These are phyloP conservation scores for Pilatotrama ljubarskyi DNA, from an alignment of 768 basidiomycete genomes.

Conservation along the genomic window DNA sequence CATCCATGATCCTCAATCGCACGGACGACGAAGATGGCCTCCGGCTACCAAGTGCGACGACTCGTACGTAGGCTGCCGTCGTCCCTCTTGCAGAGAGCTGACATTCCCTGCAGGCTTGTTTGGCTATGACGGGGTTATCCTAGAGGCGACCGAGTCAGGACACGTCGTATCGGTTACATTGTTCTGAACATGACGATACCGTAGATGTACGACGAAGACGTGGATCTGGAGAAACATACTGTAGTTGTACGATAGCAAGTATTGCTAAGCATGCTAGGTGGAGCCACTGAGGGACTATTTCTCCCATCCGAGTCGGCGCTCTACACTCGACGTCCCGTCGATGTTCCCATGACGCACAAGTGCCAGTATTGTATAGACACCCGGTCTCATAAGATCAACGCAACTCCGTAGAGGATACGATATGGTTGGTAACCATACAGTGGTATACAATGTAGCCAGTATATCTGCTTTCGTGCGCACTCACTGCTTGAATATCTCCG, in stretches of 20 bases:
- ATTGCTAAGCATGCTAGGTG: too few species aligned
- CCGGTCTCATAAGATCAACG: too few species aligned
- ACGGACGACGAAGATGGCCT: slow-evolving; percentile 75
- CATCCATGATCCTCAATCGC: slow-evolving; percentile 79
- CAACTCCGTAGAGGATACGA: too few species aligned
- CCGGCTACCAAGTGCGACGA: slow-evolving; percentile 65
- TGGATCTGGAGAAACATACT: neutral
- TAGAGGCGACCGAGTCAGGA: slow-evolving; percentile 77
- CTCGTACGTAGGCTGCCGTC: slow-evolving; percentile 48
- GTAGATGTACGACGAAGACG: neutral
- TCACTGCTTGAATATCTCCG: slow-evolving; percentile 61
- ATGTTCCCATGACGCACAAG: too few species aligned
- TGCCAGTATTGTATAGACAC: neutral
- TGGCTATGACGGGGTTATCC: slow-evolving; percentile 79
- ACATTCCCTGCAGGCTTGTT: slow-evolving; percentile 46
- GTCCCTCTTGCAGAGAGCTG: neutral
- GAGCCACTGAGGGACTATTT: too few species aligned
- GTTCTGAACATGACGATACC: slow-evolving; percentile 36
- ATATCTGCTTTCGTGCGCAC: neutral
- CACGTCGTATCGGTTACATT: slow-evolving; percentile 75
- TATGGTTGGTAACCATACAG: neutral
- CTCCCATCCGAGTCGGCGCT: too few species aligned
- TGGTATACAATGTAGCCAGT: neutral
- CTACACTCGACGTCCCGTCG: too few species aligned
- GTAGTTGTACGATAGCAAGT: neutral